Evolutionary conservation across 2,329 filamentous ascomycete species (phyloP).

Genomic region (Penicillium sumatraense): DNA sequence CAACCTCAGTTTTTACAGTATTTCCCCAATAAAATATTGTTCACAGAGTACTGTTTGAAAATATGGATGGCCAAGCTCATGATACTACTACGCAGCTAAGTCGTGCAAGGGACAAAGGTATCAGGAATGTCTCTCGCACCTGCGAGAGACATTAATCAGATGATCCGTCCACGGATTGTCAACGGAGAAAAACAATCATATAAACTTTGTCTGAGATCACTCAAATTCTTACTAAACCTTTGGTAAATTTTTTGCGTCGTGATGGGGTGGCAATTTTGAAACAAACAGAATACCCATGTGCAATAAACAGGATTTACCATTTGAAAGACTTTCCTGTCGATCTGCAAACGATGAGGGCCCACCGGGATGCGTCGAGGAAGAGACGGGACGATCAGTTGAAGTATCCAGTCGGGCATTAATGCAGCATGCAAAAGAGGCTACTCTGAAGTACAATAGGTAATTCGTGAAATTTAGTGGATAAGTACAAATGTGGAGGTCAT

Average conservation of each 20-base stretch:
- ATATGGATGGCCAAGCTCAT: too few relatives aligned
- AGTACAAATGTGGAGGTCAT: too few relatives aligned
- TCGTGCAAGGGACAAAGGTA: too few relatives aligned
- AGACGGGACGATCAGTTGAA: background rate
- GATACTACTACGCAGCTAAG: too few relatives aligned
- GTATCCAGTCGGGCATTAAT: background rate
- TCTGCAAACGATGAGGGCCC: slow-evolving; percentile 11
- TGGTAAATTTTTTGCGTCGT: too few relatives aligned
- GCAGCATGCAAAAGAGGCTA: background rate
- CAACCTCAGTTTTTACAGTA: background rate
- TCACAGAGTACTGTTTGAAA: too few relatives aligned
- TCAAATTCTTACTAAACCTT: background rate
- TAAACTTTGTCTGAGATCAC: slow-evolving; percentile 48
- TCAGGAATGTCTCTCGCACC: too few relatives aligned
- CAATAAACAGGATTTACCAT: slow-evolving; percentile 11
- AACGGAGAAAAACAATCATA: slow-evolving; percentile 49
- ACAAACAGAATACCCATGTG: too few relatives aligned
- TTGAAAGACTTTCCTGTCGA: slow-evolving; percentile 10
- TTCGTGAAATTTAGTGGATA: too few relatives aligned
- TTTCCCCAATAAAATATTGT: background rate
- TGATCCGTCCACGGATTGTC: too few relatives aligned
- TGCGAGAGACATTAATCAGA: too few relatives aligned
- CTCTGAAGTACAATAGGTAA: background rate
- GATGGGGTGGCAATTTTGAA: background rate
- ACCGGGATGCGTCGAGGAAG: slow-evolving; percentile 5